phyloP scores from a whole-genome alignment of 257 asterid species.

The Avicennia marina region DNA sequence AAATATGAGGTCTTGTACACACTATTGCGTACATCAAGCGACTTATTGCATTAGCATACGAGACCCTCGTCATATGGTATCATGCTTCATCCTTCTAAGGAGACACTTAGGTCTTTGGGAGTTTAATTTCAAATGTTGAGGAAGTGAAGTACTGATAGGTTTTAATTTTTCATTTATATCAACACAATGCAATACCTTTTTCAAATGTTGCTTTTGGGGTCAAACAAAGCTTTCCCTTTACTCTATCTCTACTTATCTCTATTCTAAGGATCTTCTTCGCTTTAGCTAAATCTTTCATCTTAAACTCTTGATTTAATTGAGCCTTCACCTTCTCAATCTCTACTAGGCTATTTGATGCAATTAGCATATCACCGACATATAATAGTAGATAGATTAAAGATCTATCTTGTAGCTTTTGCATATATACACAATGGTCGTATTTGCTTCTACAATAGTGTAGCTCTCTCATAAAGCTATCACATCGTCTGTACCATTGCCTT shows the following conservation, averaged over 20 bases:
- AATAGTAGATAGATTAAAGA: not conserved
- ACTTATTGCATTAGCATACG: not conserved
- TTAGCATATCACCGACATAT: not conserved
- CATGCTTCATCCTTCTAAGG: not conserved
- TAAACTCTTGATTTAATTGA: not conserved
- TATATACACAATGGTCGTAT: no score
- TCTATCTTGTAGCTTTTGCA: not conserved
- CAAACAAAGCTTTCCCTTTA: not conserved
- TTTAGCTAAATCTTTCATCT: not conserved
- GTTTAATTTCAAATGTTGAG: not conserved
- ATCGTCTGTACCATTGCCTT: no score
- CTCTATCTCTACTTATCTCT: not conserved
- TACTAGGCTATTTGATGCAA: not conserved
- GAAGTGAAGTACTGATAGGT: not conserved
- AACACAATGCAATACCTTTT: not conserved
- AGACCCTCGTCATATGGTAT: not conserved
- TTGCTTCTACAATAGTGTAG: no score
- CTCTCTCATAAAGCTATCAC: no score
- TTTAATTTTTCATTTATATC: not conserved
- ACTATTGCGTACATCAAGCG: not conserved
- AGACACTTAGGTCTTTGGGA: no score
- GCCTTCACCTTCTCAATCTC: not conserved
- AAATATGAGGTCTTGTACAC: not conserved
- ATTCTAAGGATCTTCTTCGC: constrained; percentile 7
- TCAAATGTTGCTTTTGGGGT: not conserved